Conservation (phyloP, 331 rosid genomes). For the Acacia pycnantha region DNA sequence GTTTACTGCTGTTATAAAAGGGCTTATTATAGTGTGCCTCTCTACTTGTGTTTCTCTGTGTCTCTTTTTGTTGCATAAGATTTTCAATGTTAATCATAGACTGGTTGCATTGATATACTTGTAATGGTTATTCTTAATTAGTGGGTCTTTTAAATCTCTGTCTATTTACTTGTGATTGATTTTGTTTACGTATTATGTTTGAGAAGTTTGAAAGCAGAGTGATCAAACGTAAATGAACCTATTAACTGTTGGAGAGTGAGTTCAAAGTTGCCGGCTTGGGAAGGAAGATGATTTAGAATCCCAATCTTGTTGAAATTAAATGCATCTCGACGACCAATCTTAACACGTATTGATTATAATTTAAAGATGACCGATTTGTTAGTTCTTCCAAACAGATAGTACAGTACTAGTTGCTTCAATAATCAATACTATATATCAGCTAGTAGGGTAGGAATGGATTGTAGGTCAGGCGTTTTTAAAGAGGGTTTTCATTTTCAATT, state of each 20-base stretch:
- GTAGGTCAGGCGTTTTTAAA: background rate
- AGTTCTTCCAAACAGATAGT: background rate
- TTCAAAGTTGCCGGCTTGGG: background rate
- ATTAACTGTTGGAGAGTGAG: background rate
- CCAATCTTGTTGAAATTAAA: background rate
- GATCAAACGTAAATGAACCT: background rate
- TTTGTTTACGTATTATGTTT: background rate
- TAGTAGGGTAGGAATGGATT: background rate
- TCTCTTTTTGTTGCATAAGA: conserved; percentile 11
- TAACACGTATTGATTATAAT: background rate
- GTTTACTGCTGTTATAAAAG: conserved; percentile 5
- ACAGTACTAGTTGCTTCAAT: background rate
- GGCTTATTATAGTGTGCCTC: conserved; percentile 5
- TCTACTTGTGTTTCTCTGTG: conserved; percentile 3
- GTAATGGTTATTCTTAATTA: too few species aligned
- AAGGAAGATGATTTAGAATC: background rate
- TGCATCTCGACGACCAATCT: background rate
- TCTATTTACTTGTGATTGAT: background rate
- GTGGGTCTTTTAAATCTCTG: too few species aligned
- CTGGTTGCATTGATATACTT: background rate
- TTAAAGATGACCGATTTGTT: background rate
- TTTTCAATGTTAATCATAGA: conserved; percentile 23
- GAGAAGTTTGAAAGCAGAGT: background rate
- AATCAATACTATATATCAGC: background rate
- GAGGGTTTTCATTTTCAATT: background rate